Evolutionary conservation across 805 yeast species (phyloP), one percentile per base, ranked within the genome.

Genomic region (Candida morakotiae): DNA sequence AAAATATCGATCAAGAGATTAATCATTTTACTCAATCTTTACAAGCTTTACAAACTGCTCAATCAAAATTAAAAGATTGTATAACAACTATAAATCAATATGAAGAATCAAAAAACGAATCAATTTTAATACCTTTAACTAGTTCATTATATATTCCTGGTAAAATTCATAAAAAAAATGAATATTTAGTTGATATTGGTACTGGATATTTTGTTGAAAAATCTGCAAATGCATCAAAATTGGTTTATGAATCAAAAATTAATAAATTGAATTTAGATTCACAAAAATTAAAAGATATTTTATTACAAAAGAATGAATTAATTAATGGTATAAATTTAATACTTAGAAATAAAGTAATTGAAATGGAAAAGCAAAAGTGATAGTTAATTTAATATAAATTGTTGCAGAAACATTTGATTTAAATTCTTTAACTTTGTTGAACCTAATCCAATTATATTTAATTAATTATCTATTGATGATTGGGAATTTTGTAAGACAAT

Each of bases 131-230:
- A 1, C 98, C 98, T 5, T 70, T 94, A 43, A 87, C 98, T 0
- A 72, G 88, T 14, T 87, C 96, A 0, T 65, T 93, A 28, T 93
- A 93, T 48, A 83, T 93, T 19, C 95, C 96, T 3, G 98, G 98
- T 2, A 75, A 68, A 37, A 72, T 86, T 35, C 68, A 71, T 30
- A 77, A 83, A 40, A 73, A 73, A 35, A 73, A 81, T 42, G 79
- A 73, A 41, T 93, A 83, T 51, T 68, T 93, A 56, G 96, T 93
- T 8, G 98, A 93, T 55, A 81, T 93, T 18, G 98, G 98, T 24
- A 93, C 98, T 0, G 98, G 98, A 2, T 93, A 93, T 56, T 93
- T 75, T 55, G 89, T 88, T 13, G 96, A 87, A 55, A 93, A 93
- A 60, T 60, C 60, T 34, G 75, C 77, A 0, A 64, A 65, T 6